Conservation (phyloP, 495 filamentous ascomycete species). For the Neurospora terricola region DNA sequence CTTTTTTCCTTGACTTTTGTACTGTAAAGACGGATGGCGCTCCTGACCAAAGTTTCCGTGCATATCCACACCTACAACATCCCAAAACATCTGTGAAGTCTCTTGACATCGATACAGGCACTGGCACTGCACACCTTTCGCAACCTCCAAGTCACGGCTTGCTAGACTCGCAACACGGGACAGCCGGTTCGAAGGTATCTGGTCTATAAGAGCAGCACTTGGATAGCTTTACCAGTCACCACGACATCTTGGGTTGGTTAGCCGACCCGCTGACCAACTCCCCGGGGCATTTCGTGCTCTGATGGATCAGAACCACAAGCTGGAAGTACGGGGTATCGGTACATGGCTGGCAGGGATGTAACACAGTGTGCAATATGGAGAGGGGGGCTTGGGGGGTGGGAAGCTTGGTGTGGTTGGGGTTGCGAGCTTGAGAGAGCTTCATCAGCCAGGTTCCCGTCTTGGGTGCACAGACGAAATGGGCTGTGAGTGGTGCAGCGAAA, state of each 20-base stretch:
- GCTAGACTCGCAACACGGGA: not conserved
- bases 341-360: not conserved
- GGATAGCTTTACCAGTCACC: not conserved
- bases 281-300: slow-evolving; percentile 14
- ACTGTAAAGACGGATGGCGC: not conserved
- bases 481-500: slow-evolving; percentile 4
- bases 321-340: not conserved
- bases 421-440: not conserved
- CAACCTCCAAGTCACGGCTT: not conserved
- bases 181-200: not conserved
- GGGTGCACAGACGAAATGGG: slow-evolving; percentile 1
- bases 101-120: not conserved
- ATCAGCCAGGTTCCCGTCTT: not conserved
- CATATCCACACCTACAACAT: not conserved
- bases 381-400: not conserved
- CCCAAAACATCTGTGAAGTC: not conserved
- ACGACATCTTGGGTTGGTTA: slow-evolving; percentile 1
- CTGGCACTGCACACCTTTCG: not conserved
- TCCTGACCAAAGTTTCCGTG: not conserved
- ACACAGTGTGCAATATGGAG: not conserved
- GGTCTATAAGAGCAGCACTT: not conserved
- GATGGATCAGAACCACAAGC: not conserved
- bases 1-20: not conserved
- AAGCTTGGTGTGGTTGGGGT: slow-evolving; percentile 1
- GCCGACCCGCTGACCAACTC: slow-evolving; percentile 9